These are phyloP conservation scores for Cutaneotrichosporon spelunceum DNA, from an alignment of 1,284 basidiomycete species.

Conservation along the genomic window DNA sequence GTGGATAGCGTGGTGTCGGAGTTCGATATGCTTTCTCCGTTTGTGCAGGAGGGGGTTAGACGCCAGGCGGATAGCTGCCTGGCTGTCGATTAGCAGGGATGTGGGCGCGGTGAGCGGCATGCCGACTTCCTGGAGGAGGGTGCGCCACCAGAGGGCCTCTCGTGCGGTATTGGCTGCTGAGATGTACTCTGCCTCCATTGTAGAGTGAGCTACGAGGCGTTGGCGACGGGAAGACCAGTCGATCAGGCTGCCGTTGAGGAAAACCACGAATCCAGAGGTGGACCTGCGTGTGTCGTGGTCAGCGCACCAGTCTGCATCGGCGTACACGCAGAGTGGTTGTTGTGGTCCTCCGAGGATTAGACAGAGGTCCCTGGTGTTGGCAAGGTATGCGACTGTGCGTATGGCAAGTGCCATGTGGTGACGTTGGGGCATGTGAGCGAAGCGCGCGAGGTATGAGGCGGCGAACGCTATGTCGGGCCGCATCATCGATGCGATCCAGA, in stretches of 20 bases:
- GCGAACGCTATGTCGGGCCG: too few species aligned
- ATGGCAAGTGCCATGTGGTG: not conserved
- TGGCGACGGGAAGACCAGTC: constrained; percentile 53
- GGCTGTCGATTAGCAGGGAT: constrained; percentile 45
- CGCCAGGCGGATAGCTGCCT: constrained; percentile 47
- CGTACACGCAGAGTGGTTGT: not conserved
- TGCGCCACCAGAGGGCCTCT: constrained; percentile 51
- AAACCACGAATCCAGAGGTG: constrained; percentile 48
- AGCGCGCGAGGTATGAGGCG: too few species aligned
- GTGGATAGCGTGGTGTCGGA: constrained; percentile 52
- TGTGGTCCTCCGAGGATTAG: not conserved
- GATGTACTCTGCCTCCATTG: constrained; percentile 54
- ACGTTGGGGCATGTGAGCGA: not conserved
- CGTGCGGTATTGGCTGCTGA: constrained; percentile 54
- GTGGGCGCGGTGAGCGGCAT: too few species aligned
- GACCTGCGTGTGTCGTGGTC: not conserved
- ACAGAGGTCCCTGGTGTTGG: not conserved
- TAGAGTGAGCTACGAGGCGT: constrained; percentile 46
- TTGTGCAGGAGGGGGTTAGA: constrained; percentile 44
- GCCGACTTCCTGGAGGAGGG: constrained; percentile 33
- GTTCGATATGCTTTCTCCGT: constrained; percentile 54
- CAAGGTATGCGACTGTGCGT: not conserved
- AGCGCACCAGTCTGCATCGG: not conserved
- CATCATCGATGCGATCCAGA: too few species aligned
- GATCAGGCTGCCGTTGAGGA: constrained; percentile 40